These are phyloP conservation scores for Pulveroboletus sp. DNA, from an alignment of 768 basidiomycete species.

Conservation along the genomic window DNA sequence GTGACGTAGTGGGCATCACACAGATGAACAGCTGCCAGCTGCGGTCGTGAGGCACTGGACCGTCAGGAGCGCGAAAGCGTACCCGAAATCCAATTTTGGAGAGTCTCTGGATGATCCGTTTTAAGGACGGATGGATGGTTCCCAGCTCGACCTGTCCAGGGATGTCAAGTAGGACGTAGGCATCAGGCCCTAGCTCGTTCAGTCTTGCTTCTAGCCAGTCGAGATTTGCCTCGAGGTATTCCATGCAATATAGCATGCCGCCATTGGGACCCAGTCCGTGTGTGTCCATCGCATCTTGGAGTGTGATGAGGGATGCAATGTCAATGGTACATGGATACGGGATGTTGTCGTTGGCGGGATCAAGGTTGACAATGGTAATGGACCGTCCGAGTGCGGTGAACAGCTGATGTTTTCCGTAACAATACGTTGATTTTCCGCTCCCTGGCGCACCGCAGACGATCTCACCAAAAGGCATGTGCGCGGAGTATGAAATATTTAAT, in stretches of 20 bases:
- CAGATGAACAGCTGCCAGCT: conserved; percentile 93
- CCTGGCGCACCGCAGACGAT: conserved; percentile 85
- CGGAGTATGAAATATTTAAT: neutral
- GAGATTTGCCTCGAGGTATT: conserved; percentile 92
- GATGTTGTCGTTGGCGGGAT: conserved; percentile 88
- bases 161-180: conserved; percentile 91
- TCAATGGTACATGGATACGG: conserved; percentile 91
- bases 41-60: neutral
- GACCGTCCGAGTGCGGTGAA: conserved; percentile 84
- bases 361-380: conserved; percentile 90
- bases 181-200: conserved; percentile 62
- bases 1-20: conserved; percentile 98
- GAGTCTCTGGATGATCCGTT: conserved; percentile 68
- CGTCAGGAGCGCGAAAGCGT: conserved; percentile 35
- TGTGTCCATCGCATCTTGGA: conserved; percentile 83
- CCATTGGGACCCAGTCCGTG: conserved; percentile 92
- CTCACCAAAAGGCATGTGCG: conserved; percentile 80
- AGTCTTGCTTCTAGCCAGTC: conserved; percentile 81
- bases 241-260: conserved; percentile 94
- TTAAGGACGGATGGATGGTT: conserved; percentile 91
- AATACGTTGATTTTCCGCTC: conserved; percentile 86
- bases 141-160: conserved; percentile 97
- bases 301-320: conserved; percentile 81
- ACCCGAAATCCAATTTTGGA: conserved; percentile 82
- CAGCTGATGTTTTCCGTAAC: conserved; percentile 84